Conservation (phyloP, 768 basidiomycete genomes). For the Kwoniella botswanensis region DNA sequence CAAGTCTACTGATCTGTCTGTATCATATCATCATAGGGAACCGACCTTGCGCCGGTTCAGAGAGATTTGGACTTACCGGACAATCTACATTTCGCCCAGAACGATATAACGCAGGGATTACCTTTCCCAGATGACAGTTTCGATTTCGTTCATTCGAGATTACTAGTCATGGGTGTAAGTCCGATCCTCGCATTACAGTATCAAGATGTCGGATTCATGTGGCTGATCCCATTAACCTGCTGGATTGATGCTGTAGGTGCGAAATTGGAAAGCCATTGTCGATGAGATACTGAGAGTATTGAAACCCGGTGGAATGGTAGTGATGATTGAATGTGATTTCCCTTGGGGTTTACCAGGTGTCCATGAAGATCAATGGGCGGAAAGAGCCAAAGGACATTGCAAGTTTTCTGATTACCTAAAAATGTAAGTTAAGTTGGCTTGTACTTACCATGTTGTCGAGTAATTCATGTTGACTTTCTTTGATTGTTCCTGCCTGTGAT, state of each 20-base stretch:
- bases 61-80: constrained; percentile 21
- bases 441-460: too few relatives aligned
- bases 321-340: constrained; percentile 21
- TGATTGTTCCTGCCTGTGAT: too few relatives aligned
- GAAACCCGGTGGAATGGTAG: constrained; percentile 24
- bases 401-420: constrained; percentile 21
- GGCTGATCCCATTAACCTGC: background rate
- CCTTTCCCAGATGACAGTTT: constrained; percentile 29
- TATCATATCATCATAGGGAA: background rate
- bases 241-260: constrained; percentile 10
- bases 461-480: too few relatives aligned
- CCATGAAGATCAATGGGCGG: constrained; percentile 7
- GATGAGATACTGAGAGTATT: constrained; percentile 19
- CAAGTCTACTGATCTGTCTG: background rate
- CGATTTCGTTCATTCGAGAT: constrained; percentile 30
- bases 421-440: constrained; percentile 3
- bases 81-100: constrained; percentile 24
- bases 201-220: background rate
- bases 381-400: constrained; percentile 13
- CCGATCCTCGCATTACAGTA: background rate
- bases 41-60: constrained; percentile 29
- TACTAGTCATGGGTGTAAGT: constrained; percentile 31
- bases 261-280: constrained; percentile 19
- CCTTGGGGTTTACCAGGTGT: constrained; percentile 13
- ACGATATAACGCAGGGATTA: constrained; percentile 25